Conservation (phyloP, 1,284 basidiomycete genomes). For the Ceratobasidium sp. region DNA sequence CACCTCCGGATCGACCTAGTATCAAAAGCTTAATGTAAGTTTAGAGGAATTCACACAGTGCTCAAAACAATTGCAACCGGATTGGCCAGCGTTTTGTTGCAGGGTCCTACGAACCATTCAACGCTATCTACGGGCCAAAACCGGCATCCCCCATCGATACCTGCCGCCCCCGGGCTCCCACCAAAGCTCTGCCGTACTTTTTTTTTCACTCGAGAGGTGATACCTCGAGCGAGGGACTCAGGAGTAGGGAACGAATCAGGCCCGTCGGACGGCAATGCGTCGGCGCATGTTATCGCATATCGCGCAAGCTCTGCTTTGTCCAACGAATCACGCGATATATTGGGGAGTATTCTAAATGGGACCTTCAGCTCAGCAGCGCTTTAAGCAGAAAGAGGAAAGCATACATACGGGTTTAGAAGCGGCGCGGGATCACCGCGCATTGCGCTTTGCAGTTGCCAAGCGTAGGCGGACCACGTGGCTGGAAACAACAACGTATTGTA, state of each 20-base stretch:
- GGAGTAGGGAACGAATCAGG: neutral
- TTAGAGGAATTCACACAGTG: neutral
- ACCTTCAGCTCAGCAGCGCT: neutral
- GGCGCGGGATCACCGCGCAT: neutral
- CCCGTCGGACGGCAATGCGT: neutral
- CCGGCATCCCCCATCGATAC: slow-evolving; percentile 44
- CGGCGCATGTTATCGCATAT: slow-evolving; percentile 10
- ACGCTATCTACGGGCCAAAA: slow-evolving; percentile 43
- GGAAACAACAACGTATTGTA: slow-evolving; percentile 52
- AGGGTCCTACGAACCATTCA: slow-evolving; percentile 44
- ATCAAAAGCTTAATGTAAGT: no score
- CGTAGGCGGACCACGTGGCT: slow-evolving; percentile 47
- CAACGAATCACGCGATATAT: neutral
- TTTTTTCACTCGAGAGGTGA: slow-evolving; percentile 13
- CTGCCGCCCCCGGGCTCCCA: slow-evolving; percentile 21
- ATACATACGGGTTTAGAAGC: neutral
- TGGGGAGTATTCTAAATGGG: neutral
- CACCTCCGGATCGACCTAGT: slow-evolving; percentile 48
- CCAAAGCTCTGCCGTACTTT: slow-evolving; percentile 28
- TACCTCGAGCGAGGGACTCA: slow-evolving; percentile 48
- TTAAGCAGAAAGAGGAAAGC: neutral
- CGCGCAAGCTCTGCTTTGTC: slow-evolving; percentile 1
- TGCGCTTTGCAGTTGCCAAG: neutral
- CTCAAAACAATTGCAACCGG: slow-evolving; percentile 39
- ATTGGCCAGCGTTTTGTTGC: slow-evolving; percentile 29